Evolutionary conservation across 1,284 basidiomycete genomes (phyloP).

Genomic region (Cryptococcus neoformans): DNA sequence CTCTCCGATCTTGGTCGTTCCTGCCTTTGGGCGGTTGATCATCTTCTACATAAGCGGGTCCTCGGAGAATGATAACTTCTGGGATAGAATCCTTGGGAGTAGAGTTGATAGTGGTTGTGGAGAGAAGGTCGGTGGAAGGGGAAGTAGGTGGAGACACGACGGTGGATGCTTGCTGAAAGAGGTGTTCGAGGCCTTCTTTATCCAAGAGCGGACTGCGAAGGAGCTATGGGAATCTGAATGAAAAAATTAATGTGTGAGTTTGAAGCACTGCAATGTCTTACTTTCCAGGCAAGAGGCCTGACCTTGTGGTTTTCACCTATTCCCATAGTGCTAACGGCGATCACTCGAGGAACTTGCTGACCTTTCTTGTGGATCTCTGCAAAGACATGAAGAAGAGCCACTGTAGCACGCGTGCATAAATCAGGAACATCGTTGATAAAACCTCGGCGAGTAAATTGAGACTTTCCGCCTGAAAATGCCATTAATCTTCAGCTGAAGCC

Average conservation of each 20-base stretch:
- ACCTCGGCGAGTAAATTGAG: constrained; percentile 14
- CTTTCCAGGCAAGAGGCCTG: constrained; percentile 21
- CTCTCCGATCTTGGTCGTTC: constrained; percentile 1
- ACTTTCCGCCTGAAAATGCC: constrained; percentile 12
- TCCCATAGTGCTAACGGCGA: constrained; percentile 30
- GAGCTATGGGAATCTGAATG: constrained; percentile 13
- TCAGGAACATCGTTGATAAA: constrained; percentile 20
- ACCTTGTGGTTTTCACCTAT: constrained; percentile 22
- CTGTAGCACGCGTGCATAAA: constrained; percentile 18
- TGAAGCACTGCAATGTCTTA: constrained; percentile 11
- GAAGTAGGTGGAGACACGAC: constrained; percentile 1
- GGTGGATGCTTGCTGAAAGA: constrained; percentile 16
- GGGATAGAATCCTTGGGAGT: constrained; percentile 15
- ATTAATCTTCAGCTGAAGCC: neutral
- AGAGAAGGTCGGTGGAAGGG: constrained; percentile 8
- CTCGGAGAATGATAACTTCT: constrained; percentile 25
- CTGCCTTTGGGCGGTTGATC: neutral
- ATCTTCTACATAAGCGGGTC: constrained; percentile 19
- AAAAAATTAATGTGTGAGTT: neutral
- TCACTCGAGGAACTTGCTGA: constrained; percentile 14
- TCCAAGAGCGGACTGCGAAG: constrained; percentile 25
- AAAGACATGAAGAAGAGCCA: constrained; percentile 19
- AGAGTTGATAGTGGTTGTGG: neutral
- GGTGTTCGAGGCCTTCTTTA: constrained; percentile 30
- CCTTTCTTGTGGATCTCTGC: neutral